Base-by-base conservation (phyloP, 2,329 filamentous ascomycete species). In the Scedosporium minutisporum region DNA sequence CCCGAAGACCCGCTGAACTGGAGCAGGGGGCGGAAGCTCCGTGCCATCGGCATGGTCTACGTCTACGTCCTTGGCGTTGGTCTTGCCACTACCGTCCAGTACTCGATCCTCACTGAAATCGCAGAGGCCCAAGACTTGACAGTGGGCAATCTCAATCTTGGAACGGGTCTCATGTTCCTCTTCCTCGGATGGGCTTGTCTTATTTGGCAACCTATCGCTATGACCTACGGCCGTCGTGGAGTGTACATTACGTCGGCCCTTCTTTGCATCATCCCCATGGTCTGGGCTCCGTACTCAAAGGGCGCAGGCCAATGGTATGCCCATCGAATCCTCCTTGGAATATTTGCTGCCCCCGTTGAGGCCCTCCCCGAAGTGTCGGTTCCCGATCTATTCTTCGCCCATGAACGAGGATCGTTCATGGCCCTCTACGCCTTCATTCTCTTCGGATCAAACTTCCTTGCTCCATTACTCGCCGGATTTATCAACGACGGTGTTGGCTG, bases 161-260 rank as follows among this genome's bases (percentile, higher is more conserved):
- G 80, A 1, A 82, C 78, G 3, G 80, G 81, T 1, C 77, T 78
- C 60, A 80, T 81, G 78, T 82, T 82, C 65, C 67, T 82, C 23
- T 74, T 79, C 14, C 75, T 81, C 25, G 79, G 80, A 3, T 82
- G 78, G 79, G 79, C 78, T 0, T 76, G 77, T 65, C 68, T 83
- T 2, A 71, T 83, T 51, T 82, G 78, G 76, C 80, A 83, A 65
- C 80, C 81, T 2, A 67, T 83, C 33, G 81, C 81, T 0, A 68
- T 82, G 18, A 77, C 78, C 58, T 82, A 80, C 64, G 81, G 81
- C n/a, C 77, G 80, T 62, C 73, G 80, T 4, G 73, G 75, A 1
- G 75, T 78, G 1, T 82, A 81, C 62, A 68, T 82, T 2, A 67
- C 78, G 41, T 77, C 75, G 1, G 69, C 70, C 57, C 61, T 75